Percentiles rank a stretch among this genome's conserved stretches.
These are phyloP conservation scores for Pyrenophora tritici-repentis DNA, from an alignment of 2,329 filamentous ascomycete genomes.

Conservation along the genomic window DNA sequence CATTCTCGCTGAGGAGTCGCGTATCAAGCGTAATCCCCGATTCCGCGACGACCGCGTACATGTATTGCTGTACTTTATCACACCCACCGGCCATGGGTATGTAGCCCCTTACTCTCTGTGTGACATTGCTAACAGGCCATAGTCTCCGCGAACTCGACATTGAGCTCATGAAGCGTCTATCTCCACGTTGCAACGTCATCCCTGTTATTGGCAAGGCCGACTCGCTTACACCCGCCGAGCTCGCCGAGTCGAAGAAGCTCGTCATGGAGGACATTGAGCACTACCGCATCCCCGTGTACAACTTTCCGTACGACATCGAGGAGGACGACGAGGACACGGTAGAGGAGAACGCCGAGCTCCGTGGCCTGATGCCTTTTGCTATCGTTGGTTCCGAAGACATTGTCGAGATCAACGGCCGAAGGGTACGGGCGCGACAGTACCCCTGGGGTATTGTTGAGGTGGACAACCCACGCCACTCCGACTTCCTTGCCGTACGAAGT, in stretches of 20 bases:
- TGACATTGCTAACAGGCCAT: constrained; percentile 21
- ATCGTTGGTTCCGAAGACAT: constrained; percentile 97
- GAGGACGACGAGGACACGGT: constrained; percentile 99
- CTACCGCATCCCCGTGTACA: constrained; percentile 99
- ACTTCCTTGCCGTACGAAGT: constrained; percentile 96
- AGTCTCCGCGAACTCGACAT: constrained; percentile 98
- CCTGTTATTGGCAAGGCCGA: constrained; percentile 98
- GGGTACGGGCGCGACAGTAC: constrained; percentile 94
- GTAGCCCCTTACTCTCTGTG: constrained; percentile 32
- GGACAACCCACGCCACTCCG: constrained; percentile 97
- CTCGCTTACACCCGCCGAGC: constrained; percentile 91
- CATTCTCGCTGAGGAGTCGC: constrained; percentile 97
- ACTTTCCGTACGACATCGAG: constrained; percentile 99
- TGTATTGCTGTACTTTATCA: constrained; percentile 98
- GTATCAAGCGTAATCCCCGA: constrained; percentile 99
- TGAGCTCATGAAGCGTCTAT: constrained; percentile 98
- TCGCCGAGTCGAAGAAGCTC: constrained; percentile 98
- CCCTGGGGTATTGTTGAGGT: constrained; percentile 99
- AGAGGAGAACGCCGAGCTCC: constrained; percentile 96
- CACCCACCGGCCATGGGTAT: constrained; percentile 92
- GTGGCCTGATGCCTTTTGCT: constrained; percentile 97
- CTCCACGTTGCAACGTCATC: constrained; percentile 97
- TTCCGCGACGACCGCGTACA: constrained; percentile 99
- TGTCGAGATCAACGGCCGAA: constrained; percentile 89
- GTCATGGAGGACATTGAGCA: constrained; percentile 99